These are phyloP conservation scores for Fraxinus baroniana DNA, from an alignment of 305 asterid species.

Conservation along the genomic window DNA sequence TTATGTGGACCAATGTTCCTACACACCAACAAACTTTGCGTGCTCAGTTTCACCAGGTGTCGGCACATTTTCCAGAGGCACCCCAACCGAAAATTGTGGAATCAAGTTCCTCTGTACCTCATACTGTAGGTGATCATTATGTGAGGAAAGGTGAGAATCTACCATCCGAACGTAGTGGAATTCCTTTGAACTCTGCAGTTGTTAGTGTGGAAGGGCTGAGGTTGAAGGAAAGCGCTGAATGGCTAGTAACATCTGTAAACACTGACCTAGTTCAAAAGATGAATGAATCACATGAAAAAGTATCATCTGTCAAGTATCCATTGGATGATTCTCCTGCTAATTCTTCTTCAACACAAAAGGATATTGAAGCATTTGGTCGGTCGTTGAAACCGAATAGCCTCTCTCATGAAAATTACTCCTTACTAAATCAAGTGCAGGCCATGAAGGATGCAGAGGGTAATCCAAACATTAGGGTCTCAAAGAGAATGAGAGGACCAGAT, in stretches of 20 bases:
- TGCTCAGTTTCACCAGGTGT: constrained; percentile 35
- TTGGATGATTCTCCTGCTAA: constrained; percentile 48
- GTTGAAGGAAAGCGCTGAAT: constrained; percentile 41
- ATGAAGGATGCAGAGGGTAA: constrained; percentile 47
- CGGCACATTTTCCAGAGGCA: constrained; percentile 39
- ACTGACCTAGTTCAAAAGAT: constrained; percentile 32
- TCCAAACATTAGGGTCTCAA: constrained; percentile 51
- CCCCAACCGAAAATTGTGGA: constrained; percentile 52
- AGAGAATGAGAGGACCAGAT: constrained; percentile 56
- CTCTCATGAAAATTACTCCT: constrained; percentile 41
- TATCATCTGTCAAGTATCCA: constrained; percentile 28
- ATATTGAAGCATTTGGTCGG: constrained; percentile 71
- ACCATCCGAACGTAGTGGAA: constrained; percentile 25
- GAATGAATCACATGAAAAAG: constrained; percentile 41
- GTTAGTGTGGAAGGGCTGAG: constrained; percentile 39
- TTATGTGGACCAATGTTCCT: constrained; percentile 47
- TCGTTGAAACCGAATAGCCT: constrained; percentile 57
- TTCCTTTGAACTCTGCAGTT: constrained; percentile 34
- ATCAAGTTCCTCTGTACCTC: constrained; percentile 48
- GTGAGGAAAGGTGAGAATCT: constrained; percentile 28
- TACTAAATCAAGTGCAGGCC: constrained; percentile 42
- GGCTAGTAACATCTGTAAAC: constrained; percentile 31
- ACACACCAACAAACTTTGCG: constrained; percentile 38
- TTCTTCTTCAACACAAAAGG: constrained; percentile 53
- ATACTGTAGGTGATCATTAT: constrained; percentile 35